Evolutionary conservation across 73 alveolate species (phyloP).

Genomic region (Loxodes magnus): DNA sequence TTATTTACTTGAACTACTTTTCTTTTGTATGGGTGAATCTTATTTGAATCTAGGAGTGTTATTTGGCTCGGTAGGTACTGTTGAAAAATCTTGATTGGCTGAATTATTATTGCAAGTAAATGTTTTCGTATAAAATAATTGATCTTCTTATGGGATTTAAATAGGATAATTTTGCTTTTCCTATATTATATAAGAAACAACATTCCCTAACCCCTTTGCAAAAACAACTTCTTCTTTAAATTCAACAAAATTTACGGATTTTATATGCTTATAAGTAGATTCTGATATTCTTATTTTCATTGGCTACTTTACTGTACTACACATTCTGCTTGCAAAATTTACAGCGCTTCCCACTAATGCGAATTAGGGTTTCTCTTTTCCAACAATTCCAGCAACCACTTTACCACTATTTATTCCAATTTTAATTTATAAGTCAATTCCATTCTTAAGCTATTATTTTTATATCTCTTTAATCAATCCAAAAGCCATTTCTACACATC

Average conservation of each 20-base stretch:
- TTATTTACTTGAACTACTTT: no score
- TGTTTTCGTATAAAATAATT: not conserved
- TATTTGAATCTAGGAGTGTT: not conserved
- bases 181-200: not conserved
- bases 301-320: slow-evolving; percentile 47
- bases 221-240: not conserved
- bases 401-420: slow-evolving; percentile 95
- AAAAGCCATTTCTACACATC: not conserved
- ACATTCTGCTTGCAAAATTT: slow-evolving; percentile 94
- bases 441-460: not conserved
- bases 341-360: slow-evolving; percentile 97
- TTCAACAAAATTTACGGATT: not conserved
- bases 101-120: not conserved
- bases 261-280: slow-evolving; percentile 1
- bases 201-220: slow-evolving; percentile 8
- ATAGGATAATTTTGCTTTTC: slow-evolving; percentile 13
- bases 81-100: not conserved
- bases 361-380: slow-evolving; percentile 95
- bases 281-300: not conserved
- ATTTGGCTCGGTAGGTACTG: not conserved
- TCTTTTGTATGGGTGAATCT: not conserved
- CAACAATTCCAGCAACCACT: slow-evolving; percentile 97
- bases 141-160: not conserved
- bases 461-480: not conserved
- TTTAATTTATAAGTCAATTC: slow-evolving; percentile 31